Conservation (phyloP, 441 rosid species). For the Capsella rubella region DNA sequence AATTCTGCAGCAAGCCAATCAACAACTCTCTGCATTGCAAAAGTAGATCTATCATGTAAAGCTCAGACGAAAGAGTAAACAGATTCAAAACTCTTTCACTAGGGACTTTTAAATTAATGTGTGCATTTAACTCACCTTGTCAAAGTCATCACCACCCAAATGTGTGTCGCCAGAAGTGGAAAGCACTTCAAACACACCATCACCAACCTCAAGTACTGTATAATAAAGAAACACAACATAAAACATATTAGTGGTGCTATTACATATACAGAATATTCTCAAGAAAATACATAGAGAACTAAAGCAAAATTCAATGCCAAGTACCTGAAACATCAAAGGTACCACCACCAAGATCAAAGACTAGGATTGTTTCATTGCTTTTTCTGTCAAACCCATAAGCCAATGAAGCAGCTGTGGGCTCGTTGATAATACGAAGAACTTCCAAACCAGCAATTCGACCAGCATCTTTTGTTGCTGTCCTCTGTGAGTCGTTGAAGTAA, state of each 20-base stretch:
- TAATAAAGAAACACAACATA: not conserved
- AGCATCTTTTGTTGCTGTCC: constrained; percentile 98
- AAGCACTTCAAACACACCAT: constrained; percentile 94
- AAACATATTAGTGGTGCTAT: not conserved
- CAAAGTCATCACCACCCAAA: constrained; percentile 98
- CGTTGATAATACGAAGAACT: constrained; percentile 94
- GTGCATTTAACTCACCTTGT: constrained; percentile 48
- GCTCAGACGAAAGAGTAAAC: not conserved
- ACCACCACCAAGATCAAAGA: constrained; percentile 98
- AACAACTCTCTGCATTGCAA: constrained; percentile 65
- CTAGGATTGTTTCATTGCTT: constrained; percentile 89
- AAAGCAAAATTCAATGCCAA: not conserved
- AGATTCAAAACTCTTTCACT: not conserved
- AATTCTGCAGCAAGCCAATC: constrained; percentile 88
- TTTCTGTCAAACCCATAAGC: constrained; percentile 97
- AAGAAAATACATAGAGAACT: not conserved
- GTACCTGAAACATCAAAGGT: constrained; percentile 86
- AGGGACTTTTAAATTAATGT: not conserved
- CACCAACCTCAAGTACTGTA: constrained; percentile 91
- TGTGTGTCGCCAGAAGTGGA: constrained; percentile 97
- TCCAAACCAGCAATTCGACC: constrained; percentile 96
- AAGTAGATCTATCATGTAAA: not conserved
- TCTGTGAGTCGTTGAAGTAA: constrained; percentile 95
- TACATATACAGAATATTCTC: not conserved
- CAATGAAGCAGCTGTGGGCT: constrained; percentile 96